Conservation (phyloP, 768 basidiomycete species). For the Boletus pseudopeckii region DNA sequence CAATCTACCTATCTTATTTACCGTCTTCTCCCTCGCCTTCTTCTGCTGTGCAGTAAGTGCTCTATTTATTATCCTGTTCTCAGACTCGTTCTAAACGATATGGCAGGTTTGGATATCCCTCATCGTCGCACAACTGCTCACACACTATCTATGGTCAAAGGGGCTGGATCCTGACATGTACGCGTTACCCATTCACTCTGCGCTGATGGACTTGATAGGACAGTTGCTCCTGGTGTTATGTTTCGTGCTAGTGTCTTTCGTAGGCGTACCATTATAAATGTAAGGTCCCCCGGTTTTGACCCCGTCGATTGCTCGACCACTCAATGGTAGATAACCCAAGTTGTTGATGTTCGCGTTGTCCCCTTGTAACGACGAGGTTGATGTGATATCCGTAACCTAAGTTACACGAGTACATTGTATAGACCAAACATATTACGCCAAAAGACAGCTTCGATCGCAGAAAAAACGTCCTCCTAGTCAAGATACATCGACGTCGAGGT, state of each 20-base stretch:
- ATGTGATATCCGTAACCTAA: background rate
- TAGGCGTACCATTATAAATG: conserved; percentile 30
- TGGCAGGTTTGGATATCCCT: conserved; percentile 70
- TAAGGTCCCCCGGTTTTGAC: background rate
- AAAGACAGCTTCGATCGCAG: background rate
- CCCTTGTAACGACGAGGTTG: background rate
- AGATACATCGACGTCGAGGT: conserved; percentile 35
- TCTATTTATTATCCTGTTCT: background rate
- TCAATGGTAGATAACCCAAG: background rate
- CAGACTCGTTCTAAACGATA: background rate
- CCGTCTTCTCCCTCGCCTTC: conserved; percentile 61
- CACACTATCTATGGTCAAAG: conserved; percentile 73
- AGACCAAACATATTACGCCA: background rate
- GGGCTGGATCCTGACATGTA: conserved; percentile 88
- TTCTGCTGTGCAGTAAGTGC: conserved; percentile 74
- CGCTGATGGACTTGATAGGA: conserved; percentile 81
- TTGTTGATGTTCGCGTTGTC: background rate
- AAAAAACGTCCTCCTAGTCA: conserved; percentile 36
- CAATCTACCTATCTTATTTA: conserved; percentile 62
- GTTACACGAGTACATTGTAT: background rate
- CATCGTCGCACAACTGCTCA: conserved; percentile 59
- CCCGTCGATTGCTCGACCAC: background rate
- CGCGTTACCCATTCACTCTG: conserved; percentile 89
- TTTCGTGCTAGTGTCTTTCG: conserved; percentile 59
- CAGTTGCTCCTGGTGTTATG: conserved; percentile 76